phyloP scores from a whole-genome alignment of 371 early-diverging fungal species.

The Synchytrium microbalum region DNA sequence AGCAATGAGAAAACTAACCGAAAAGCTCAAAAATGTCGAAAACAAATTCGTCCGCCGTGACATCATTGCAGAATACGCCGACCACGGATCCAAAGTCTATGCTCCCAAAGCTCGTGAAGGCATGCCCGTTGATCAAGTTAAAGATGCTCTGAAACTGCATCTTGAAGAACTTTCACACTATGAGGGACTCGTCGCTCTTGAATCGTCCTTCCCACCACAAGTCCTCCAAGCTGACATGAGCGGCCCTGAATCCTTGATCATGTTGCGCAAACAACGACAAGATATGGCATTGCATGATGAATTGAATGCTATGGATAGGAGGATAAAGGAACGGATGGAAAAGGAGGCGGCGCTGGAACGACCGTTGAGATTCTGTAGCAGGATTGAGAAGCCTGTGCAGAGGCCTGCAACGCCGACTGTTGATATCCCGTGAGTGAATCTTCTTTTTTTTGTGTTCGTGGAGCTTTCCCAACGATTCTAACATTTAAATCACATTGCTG shows the following conservation, averaged over 20 bases:
- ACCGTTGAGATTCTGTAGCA: constrained; percentile 32
- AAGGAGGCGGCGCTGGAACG: constrained; percentile 10
- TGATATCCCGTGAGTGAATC: constrained; percentile 23
- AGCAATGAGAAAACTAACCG: constrained; percentile 39
- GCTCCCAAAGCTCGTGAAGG: constrained; percentile 47
- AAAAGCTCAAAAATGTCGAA: constrained; percentile 33
- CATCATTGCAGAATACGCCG: constrained; percentile 46
- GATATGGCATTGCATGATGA: constrained; percentile 38
- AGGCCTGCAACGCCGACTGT: constrained; percentile 44
- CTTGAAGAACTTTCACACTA: constrained; percentile 28
- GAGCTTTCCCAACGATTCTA: neutral
- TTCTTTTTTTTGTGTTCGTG: neutral
- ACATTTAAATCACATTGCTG: neutral
- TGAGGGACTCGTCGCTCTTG: constrained; percentile 26
- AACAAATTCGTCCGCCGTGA: constrained; percentile 34
- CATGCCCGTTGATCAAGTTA: constrained; percentile 26
- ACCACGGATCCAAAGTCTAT: constrained; percentile 36
- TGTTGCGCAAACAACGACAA: constrained; percentile 8
- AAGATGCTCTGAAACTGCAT: constrained; percentile 20
- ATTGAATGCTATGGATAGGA: constrained; percentile 34
- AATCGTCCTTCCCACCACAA: constrained; percentile 19
- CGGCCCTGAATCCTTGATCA: constrained; percentile 12
- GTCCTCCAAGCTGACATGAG: constrained; percentile 22
- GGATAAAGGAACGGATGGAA: constrained; percentile 32
- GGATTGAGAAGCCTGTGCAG: constrained; percentile 38